These are phyloP conservation scores for Cladophialophora exuberans DNA, from an alignment of 2,329 filamentous ascomycete genomes.

Conservation along the genomic window DNA sequence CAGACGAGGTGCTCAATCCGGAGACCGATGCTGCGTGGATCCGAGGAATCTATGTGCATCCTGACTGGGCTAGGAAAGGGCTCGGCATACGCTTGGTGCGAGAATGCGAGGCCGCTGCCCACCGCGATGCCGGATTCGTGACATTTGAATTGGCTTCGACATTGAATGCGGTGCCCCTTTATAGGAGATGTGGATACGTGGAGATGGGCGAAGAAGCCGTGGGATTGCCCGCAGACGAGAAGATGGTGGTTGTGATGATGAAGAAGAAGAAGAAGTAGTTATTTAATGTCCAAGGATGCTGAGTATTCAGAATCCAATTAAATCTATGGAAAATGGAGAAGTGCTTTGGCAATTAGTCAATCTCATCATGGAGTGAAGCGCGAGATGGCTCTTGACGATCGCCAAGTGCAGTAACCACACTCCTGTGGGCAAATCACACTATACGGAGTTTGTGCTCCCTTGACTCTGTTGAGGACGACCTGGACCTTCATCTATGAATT, in stretches of 20 bases:
- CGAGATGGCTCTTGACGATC: too few relatives aligned
- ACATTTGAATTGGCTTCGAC: background rate
- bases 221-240: background rate
- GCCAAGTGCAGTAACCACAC: too few relatives aligned
- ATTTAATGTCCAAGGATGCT: too few relatives aligned
- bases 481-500: background rate
- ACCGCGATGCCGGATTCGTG: background rate
- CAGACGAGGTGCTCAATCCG: background rate
- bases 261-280: too few relatives aligned
- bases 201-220: background rate
- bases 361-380: too few relatives aligned
- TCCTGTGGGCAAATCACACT: too few relatives aligned
- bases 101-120: background rate
- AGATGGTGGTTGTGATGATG: background rate
- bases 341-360: too few relatives aligned
- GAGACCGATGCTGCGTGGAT: background rate
- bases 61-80: background rate
- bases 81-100: background rate
- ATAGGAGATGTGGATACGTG: background rate
- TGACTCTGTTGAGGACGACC: too few relatives aligned
- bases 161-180: background rate
- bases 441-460: too few relatives aligned
- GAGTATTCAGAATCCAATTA: too few relatives aligned
- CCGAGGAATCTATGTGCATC: background rate
- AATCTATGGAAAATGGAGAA: too few relatives aligned